phyloP scores from a whole-genome alignment of 2,329 filamentous ascomycete genomes.

The Gaeumannomyces sp. region DNA sequence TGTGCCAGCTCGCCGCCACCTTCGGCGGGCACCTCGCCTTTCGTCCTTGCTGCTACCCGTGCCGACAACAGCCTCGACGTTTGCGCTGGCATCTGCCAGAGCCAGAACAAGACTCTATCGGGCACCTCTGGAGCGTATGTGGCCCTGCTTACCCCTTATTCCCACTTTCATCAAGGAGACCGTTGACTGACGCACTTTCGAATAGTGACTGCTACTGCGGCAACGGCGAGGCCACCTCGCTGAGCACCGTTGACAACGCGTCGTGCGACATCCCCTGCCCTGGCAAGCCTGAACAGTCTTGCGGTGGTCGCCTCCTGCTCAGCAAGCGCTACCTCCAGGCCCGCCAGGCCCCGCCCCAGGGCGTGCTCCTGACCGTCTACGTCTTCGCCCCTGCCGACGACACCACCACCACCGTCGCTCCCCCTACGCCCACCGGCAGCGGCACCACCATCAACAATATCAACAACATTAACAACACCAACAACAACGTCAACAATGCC shows the following conservation, averaged over 20 bases:
- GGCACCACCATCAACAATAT: constrained; percentile 2
- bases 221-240: neutral
- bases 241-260: neutral
- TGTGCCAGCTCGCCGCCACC: neutral
- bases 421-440: neutral
- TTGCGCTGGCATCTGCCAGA: constrained; percentile 4
- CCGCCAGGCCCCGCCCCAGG: neutral
- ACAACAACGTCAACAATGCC: neutral
- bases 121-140: neutral
- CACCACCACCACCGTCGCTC: neutral
- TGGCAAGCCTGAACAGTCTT: neutral
- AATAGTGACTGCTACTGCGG: constrained; percentile 7
- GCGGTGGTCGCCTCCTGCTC: constrained; percentile 1
- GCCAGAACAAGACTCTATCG: neutral
- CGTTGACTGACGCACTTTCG: neutral
- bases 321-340: neutral
- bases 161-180: too few relatives aligned
- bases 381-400: neutral
- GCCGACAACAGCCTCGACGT: neutral
- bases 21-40: neutral
- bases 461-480: constrained; percentile 7
- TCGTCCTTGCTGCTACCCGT: neutral
- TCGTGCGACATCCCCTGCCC: constrained; percentile 1
- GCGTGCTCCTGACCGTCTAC: constrained; percentile 7
- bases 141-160: too few relatives aligned